Base-by-base conservation (phyloP, 2,329 filamentous ascomycete genomes). In the Phaeosphaeriaceae sp. region DNA sequence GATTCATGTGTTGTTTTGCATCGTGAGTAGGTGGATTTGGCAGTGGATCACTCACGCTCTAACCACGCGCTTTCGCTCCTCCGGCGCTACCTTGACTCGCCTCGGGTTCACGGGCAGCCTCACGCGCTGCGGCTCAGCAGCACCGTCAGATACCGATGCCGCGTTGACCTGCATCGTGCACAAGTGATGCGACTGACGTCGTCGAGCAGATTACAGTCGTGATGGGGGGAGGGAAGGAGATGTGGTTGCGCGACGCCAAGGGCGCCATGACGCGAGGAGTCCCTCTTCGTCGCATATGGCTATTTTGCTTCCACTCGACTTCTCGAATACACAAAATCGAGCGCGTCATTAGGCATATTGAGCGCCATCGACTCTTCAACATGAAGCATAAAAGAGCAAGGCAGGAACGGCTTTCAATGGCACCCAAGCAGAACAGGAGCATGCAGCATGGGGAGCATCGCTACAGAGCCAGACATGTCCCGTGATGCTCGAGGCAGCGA, bases 11-110 rank as follows among this genome's bases (percentile, higher is more conserved):
- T 27, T 48, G 21, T 25, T 21, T 44, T 40, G 19, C 15, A 20
- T n/a, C 27, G 25, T 49, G 13, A 19, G 47, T 20, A 22, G 17
- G 48, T 40, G 48, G 31, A 15, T 20, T 36, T 17, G 42, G 41
- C 44, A 48, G 42, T 52, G 52, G 27, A 33, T 36, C 15, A 62
- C 66, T 61, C 60, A 70, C 67, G 67, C 67, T 56, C 64, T 54
- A 24, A 61, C 60, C 31, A 68, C 67, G 48, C 66, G 64, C 52
- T 68, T 70, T 44, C 67, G 60, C 46, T 63, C 55, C 40, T 66
- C 61, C n/a, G 62, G 62, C 25, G 62, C 59, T 40, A 70, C 67
- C 48, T 70, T 70, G 55, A 63, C 61, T n/a, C 67, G 55, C 40
- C 67, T 60, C 48, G 66, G 67, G 41, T 70, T 70, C 19, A 70